These are phyloP conservation scores for Boletus calvinii DNA, from an alignment of 1,284 basidiomycete genomes.

Conservation along the genomic window DNA sequence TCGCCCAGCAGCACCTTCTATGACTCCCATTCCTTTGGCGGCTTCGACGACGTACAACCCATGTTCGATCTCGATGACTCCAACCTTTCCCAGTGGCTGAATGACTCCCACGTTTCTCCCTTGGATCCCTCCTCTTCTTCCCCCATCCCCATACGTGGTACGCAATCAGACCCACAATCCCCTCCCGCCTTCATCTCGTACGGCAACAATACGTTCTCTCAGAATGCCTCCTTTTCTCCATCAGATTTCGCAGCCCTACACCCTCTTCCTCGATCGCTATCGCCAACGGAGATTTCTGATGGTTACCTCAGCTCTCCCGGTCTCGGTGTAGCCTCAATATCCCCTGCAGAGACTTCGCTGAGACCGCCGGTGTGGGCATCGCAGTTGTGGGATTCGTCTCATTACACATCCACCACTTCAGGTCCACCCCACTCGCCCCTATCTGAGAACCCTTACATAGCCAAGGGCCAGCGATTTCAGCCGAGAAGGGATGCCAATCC, in stretches of 20 bases:
- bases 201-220: slow-evolving; percentile 44
- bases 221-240: slow-evolving; percentile 55
- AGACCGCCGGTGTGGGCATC: slow-evolving; percentile 58
- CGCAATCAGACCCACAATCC: slow-evolving; percentile 39
- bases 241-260: slow-evolving; percentile 56
- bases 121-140: slow-evolving; percentile 49
- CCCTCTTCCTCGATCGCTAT: slow-evolving; percentile 56
- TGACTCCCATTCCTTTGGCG: slow-evolving; percentile 27
- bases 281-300: slow-evolving; percentile 51
- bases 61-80: slow-evolving; percentile 44
- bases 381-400: slow-evolving; percentile 54
- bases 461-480: slow-evolving; percentile 35
- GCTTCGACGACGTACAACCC: slow-evolving; percentile 32
- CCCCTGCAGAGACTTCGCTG: slow-evolving; percentile 54
- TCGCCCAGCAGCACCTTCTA: slow-evolving; percentile 34
- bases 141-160: slow-evolving; percentile 61
- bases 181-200: slow-evolving; percentile 45
- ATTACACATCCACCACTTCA: slow-evolving; percentile 31
- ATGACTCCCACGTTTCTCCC: slow-evolving; percentile 48
- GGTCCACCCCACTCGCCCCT: slow-evolving; percentile 41
- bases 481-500: slow-evolving; percentile 42
- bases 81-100: slow-evolving; percentile 54
- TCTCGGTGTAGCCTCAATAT: slow-evolving; percentile 50
- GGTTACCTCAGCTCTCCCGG: slow-evolving; percentile 38
- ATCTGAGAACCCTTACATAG: slow-evolving; percentile 37